phyloP scores from a whole-genome alignment of 495 filamentous ascomycete species.

The Daldinia grandis region DNA sequence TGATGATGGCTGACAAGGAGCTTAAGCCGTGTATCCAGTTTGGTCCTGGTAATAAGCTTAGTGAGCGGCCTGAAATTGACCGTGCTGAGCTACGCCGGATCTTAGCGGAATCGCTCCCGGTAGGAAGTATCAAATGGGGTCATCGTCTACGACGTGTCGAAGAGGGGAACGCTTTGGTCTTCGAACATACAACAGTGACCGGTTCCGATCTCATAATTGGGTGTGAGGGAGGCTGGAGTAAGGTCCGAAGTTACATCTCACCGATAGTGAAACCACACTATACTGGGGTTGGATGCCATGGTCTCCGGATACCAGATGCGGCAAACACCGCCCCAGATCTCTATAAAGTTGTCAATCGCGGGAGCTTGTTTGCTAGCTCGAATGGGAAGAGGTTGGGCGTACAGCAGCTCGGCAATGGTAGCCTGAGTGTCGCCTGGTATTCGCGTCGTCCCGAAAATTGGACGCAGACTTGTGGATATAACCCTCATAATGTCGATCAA shows the following conservation, averaged over 20 bases:
- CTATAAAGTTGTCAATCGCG: slow-evolving; percentile 53
- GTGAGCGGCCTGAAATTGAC: slow-evolving; percentile 56
- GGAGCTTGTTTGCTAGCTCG: slow-evolving; percentile 53
- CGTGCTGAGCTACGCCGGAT: slow-evolving; percentile 49
- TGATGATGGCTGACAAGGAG: slow-evolving; percentile 52
- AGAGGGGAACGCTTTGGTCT: slow-evolving; percentile 37
- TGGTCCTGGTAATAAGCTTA: slow-evolving; percentile 31
- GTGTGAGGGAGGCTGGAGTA: slow-evolving; percentile 58
- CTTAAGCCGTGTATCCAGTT: slow-evolving; percentile 38
- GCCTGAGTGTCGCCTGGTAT: slow-evolving; percentile 45
- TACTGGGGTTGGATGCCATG: slow-evolving; percentile 50
- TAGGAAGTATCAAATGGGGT: slow-evolving; percentile 57
- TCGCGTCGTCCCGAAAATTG: slow-evolving; percentile 48
- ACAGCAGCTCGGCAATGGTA: slow-evolving; percentile 60
- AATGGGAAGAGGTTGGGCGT: slow-evolving; percentile 50
- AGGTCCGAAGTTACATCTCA: slow-evolving; percentile 45
- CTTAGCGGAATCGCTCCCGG: slow-evolving; percentile 51
- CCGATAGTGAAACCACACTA: slow-evolving; percentile 45
- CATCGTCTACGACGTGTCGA: slow-evolving; percentile 51
- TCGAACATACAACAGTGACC: slow-evolving; percentile 30
- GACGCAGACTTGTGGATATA: slow-evolving; percentile 49
- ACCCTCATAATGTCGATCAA: slow-evolving; percentile 38
- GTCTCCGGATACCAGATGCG: slow-evolving; percentile 53
- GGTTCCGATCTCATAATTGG: slow-evolving; percentile 57
- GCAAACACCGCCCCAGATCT: slow-evolving; percentile 48